A percentile compares a stretch with the other conserved stretches of the same genome.
Conservation (phyloP, 176 grass and related monocot species). For the Echinochloa phyllopogon region DNA sequence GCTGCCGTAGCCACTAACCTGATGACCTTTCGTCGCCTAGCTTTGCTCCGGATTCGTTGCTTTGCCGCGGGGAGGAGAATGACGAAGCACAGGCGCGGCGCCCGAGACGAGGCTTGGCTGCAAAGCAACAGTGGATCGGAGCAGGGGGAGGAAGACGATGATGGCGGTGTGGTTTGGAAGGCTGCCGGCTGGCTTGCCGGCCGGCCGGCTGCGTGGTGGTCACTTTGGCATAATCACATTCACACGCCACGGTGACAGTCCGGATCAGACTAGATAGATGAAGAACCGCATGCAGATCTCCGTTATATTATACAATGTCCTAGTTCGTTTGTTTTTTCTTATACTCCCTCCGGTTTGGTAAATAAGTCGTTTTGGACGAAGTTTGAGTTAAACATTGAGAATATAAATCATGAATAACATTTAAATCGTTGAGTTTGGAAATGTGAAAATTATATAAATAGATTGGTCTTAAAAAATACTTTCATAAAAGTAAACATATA, state of each 20-base stretch:
- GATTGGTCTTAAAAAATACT: no score
- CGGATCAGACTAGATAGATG: background rate
- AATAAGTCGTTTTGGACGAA: no score
- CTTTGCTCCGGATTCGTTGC: conserved; percentile 57
- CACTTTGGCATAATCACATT: conserved; percentile 51
- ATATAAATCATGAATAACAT: no score
- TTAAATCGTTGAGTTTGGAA: no score
- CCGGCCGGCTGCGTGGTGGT: conserved; percentile 23
- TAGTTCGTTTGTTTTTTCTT: background rate
- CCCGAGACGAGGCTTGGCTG: conserved; percentile 48
- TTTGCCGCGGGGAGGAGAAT: conserved; percentile 47
- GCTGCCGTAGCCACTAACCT: background rate
- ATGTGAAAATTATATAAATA: no score
- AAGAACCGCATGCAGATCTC: background rate
- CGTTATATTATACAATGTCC: background rate
- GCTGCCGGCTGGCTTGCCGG: conserved; percentile 16
- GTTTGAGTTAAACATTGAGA: no score
- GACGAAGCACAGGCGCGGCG: background rate
- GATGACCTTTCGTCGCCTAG: background rate
- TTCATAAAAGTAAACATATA: no score
- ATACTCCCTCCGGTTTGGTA: no score
- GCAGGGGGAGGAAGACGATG: conserved; percentile 24
- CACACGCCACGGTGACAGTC: conserved; percentile 35
- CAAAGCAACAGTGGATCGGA: conserved; percentile 46
- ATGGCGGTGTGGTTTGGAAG: conserved; percentile 24